Conservation (phyloP, 176 grass and related monocot species). For the Zizania latifolia region DNA sequence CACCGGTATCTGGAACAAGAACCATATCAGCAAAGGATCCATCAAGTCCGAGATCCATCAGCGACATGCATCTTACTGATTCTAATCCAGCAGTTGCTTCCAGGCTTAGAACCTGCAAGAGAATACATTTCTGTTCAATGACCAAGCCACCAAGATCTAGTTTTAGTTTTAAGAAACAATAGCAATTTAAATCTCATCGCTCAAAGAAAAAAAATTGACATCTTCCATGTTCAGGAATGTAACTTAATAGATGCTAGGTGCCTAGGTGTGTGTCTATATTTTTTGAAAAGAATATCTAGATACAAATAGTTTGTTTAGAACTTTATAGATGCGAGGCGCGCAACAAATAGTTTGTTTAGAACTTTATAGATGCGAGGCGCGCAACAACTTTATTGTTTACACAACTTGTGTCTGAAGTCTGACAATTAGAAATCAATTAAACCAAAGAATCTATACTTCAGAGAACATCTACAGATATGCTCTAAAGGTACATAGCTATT, state of each 20-base stretch:
- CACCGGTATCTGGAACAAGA: conserved; percentile 61
- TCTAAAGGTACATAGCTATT: background rate
- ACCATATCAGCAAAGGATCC: conserved; percentile 99
- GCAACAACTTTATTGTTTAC: no score
- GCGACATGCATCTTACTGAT: conserved; percentile 57
- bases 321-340: no score
- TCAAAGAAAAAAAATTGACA: no score
- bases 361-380: no score
- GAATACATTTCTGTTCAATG: conserved; percentile 5
- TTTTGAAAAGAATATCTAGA: background rate
- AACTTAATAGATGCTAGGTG: background rate
- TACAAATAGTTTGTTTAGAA: background rate
- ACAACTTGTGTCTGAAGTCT: background rate
- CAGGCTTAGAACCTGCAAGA: conserved; percentile 74
- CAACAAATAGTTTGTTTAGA: background rate
- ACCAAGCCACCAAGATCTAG: background rate
- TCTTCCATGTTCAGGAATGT: conserved; percentile 12
- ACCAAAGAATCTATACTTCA: conserved; percentile 7
- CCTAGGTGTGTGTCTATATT: background rate
- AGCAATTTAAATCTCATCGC: no score
- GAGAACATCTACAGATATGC: background rate
- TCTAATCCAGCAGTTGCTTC: conserved; percentile 68
- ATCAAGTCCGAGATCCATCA: conserved; percentile 69
- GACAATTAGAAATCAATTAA: conserved; percentile 4
- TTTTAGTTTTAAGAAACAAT: conserved; percentile 14